phyloP scores from a whole-genome alignment of 805 yeast genomes.

The Candida awuae region DNA sequence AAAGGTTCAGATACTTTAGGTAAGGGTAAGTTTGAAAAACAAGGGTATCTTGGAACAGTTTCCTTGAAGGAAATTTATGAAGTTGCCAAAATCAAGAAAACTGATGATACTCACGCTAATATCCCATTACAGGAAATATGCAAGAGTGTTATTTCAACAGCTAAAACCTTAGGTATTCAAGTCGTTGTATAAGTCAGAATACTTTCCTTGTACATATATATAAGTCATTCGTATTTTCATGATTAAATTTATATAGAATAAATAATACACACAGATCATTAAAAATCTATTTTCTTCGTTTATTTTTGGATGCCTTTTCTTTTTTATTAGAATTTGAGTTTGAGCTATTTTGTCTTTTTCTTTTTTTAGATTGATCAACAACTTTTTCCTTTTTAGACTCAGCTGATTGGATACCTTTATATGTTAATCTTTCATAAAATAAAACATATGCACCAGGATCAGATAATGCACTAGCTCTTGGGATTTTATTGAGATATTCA shows the following conservation, averaged over 20 bases:
- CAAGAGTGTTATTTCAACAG: slow-evolving; percentile 79
- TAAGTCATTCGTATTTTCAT: not conserved
- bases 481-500: slow-evolving; percentile 68
- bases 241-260: no score
- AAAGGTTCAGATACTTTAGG: slow-evolving; percentile 74
- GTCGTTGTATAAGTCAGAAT: slow-evolving; percentile 47
- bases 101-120: slow-evolving; percentile 69
- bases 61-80: slow-evolving; percentile 88
- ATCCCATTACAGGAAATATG: slow-evolving; percentile 67
- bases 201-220: slow-evolving; percentile 5
- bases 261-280: not conserved
- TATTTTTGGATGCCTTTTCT: not conserved
- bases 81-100: slow-evolving; percentile 87
- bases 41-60: slow-evolving; percentile 30
- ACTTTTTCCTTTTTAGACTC: slow-evolving; percentile 15
- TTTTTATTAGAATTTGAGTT: no score
- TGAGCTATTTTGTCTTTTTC: not conserved
- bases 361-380: not conserved
- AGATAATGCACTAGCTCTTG: slow-evolving; percentile 64
- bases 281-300: not conserved
- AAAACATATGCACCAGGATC: slow-evolving; percentile 90
- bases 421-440: slow-evolving; percentile 71
- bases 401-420: slow-evolving; percentile 30
- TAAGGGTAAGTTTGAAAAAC: slow-evolving; percentile 45
- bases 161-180: slow-evolving; percentile 80